Conservation (phyloP, 2,329 filamentous ascomycete species). For the Lachnellula cervina region DNA sequence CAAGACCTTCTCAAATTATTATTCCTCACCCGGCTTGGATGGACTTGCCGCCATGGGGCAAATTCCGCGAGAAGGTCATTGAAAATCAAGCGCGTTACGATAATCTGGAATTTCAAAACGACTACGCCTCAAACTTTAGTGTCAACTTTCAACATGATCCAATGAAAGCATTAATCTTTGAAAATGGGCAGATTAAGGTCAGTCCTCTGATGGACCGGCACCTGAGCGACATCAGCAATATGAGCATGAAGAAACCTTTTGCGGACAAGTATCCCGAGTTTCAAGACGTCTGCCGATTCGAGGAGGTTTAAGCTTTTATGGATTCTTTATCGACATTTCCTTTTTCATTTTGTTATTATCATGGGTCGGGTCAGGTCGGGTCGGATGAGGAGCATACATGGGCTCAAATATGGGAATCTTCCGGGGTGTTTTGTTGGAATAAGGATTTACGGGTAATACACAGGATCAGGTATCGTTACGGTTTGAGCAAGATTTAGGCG, state of each 20-base stretch:
- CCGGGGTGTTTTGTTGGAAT: not conserved
- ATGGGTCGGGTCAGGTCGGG: not conserved
- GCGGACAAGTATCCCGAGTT: conserved; percentile 30
- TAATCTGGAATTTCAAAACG: conserved; percentile 26
- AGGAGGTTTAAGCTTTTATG: conserved; percentile 17
- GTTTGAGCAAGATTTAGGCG: too few species aligned
- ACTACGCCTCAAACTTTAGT: conserved; percentile 24
- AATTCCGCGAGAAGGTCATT: conserved; percentile 27
- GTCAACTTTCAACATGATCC: conserved; percentile 27
- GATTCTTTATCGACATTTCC: not conserved
- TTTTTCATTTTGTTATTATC: not conserved
- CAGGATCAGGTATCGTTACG: too few species aligned
- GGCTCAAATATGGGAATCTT: not conserved
- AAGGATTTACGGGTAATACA: not conserved
- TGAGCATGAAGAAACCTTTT: conserved; percentile 30
- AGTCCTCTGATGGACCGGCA: conserved; percentile 23
- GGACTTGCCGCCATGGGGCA: conserved; percentile 29
- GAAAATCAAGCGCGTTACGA: conserved; percentile 26
- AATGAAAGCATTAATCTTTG: conserved; percentile 25
- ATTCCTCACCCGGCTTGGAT: conserved; percentile 29
- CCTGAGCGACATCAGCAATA: conserved; percentile 21
- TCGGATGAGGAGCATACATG: not conserved
- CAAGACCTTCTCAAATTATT: conserved; percentile 18
- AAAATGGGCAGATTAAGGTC: conserved; percentile 23
- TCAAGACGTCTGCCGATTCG: conserved; percentile 26